Evolutionary conservation across 2,329 filamentous ascomycete species (phyloP), one percentile per base, ranked within the genome.

Genomic region (Trichoderma sp.): DNA sequence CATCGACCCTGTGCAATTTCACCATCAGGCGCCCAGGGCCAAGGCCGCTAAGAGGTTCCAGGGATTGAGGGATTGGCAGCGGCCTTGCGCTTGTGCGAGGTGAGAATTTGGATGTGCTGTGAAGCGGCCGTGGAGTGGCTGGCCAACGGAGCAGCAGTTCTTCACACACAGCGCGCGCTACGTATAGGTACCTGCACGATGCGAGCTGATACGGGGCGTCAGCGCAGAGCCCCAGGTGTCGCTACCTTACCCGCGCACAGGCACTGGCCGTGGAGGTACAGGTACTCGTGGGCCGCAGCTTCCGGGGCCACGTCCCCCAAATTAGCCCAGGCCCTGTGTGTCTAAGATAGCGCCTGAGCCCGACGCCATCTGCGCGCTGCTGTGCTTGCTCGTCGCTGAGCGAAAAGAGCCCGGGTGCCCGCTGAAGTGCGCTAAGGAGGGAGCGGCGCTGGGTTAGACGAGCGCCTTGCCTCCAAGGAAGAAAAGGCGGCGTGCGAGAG

Each of bases 201-300:
- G n/a, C 28, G 13, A 21, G 24, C 16, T 14, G n/a, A n/a, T 24
- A 21, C 55, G 32, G 56, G 39, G 46, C 46, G 46, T 21, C 21
- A 43, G 54, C 28, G 28, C 54, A 26, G 28, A 30, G 26, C 16
- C 49, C 51, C 32, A 34, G 26, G 58, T 66, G 43, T 24, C 43
- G 37, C 28, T 49, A 49, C 46, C 46, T 49, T 49, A 49, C n/a
- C 46, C 21, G 46, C 11, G 46, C 21, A 21, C 46, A 21, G 37
- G 63, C 34, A 58, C 63, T 28, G 24, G 26, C 52, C 28, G 7
- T 34, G 11, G 52, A 66, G 26, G 75, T 76, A 76, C 64, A 70
- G 63, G 68, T 66, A 68, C 71, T 67, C 72, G 68, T 73, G 71
- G 75, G 71, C 75, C 75, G 75, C 71, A 74, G 73, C 75, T 73